These are phyloP conservation scores for Heliocybe sulcata DNA, from an alignment of 1,284 basidiomycete genomes.

Conservation along the genomic window DNA sequence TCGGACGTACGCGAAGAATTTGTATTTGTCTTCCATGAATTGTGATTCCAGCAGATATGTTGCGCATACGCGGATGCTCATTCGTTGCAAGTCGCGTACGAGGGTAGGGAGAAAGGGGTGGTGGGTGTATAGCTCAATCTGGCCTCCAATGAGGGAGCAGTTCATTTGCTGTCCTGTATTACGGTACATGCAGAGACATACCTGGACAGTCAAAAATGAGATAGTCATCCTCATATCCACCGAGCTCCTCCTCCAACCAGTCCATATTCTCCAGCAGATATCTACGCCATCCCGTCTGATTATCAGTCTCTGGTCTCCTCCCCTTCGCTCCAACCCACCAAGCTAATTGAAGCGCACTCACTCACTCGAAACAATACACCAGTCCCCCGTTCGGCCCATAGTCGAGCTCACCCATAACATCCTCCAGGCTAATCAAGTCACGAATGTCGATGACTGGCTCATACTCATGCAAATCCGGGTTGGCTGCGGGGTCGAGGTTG, in stretches of 20 bases:
- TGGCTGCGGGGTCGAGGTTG: conserved; percentile 96
- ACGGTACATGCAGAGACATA: conserved; percentile 23
- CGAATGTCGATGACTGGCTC: conserved; percentile 93
- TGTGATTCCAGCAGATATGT: conserved; percentile 96
- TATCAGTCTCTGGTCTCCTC: too few relatives aligned
- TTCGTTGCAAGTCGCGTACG: conserved; percentile 61
- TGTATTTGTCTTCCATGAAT: conserved; percentile 98
- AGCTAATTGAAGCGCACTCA: conserved; percentile 32
- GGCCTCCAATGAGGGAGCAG: conserved; percentile 43
- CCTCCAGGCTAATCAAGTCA: conserved; percentile 88
- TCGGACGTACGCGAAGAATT: conserved; percentile 79
- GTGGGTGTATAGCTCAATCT: conserved; percentile 99
- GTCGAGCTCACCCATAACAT: conserved; percentile 94
- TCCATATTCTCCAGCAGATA: conserved; percentile 97
- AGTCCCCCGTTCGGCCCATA: conserved; percentile 97
- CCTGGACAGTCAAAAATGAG: conserved; percentile 98
- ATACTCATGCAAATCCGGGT: conserved; percentile 82
- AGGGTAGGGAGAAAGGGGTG: conserved; percentile 93
- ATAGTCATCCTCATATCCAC: conserved; percentile 94
- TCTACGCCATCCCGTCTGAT: conserved; percentile 39
- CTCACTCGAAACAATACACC: conserved; percentile 99
- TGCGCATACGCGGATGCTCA: conserved; percentile 76
- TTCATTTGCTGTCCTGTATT: background rate
- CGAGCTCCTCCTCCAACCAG: conserved; percentile 98
- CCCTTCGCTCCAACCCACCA: too few relatives aligned